Conservation (phyloP, 805 yeast species). For the Komagataella pseudopastoris region DNA sequence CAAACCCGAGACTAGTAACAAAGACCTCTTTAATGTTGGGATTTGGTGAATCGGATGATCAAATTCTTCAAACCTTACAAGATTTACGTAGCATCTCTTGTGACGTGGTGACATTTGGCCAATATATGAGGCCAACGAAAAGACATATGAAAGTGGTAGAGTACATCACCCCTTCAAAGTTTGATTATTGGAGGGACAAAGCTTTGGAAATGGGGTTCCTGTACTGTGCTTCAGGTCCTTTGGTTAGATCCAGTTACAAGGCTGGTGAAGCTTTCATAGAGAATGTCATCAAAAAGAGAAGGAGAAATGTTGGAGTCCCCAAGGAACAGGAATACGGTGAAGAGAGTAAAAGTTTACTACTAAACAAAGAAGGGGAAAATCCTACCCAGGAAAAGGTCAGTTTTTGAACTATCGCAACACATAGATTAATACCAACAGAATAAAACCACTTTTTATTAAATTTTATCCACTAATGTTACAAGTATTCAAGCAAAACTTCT, state of each 20-base stretch:
- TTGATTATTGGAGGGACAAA: conserved; percentile 80
- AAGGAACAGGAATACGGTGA: conserved; percentile 12
- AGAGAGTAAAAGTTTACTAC: background rate
- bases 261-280: conserved; percentile 98
- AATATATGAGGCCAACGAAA: conserved; percentile 97
- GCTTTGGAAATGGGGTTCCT: conserved; percentile 87
- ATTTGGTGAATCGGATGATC: conserved; percentile 91
- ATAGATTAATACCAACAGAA: background rate
- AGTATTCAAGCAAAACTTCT: conserved; percentile 6
- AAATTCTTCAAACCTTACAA: conserved; percentile 57
- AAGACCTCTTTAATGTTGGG: conserved; percentile 96
- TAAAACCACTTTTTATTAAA: background rate
- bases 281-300: conserved; percentile 73
- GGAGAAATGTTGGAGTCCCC: conserved; percentile 25
- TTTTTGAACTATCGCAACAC: background rate
- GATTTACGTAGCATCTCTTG: conserved; percentile 68
- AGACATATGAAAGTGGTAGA: conserved; percentile 98
- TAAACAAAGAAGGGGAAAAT: background rate
- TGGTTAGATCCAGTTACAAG: conserved; percentile 91
- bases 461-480: conserved; percentile 1
- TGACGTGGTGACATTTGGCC: conserved; percentile 97
- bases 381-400: background rate
- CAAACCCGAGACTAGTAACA: conserved; percentile 66
- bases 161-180: conserved; percentile 86
- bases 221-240: conserved; percentile 95